A percentile compares a stretch with the other conserved stretches of the same genome.
Evolutionary conservation across 2,329 filamentous ascomycete genomes (phyloP).

Genomic region (Diaporthe sp.): DNA sequence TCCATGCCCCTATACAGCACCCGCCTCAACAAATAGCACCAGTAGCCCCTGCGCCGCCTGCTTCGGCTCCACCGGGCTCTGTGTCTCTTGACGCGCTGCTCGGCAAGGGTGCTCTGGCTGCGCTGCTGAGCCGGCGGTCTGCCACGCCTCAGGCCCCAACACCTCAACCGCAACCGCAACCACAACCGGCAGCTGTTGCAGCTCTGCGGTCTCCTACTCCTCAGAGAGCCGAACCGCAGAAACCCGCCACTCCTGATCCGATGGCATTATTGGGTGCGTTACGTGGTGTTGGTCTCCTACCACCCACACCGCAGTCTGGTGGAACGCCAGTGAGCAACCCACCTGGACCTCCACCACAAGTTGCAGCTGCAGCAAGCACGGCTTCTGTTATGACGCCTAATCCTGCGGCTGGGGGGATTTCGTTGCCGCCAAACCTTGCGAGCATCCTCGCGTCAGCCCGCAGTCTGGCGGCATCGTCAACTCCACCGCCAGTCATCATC

Average conservation of each 20-base stretch:
- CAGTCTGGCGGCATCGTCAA: conserved; percentile 40
- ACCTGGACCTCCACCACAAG: conserved; percentile 51
- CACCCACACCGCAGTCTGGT: conserved; percentile 58
- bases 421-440: conserved; percentile 49
- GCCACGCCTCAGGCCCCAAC: conserved; percentile 63
- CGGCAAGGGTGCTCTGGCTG: conserved; percentile 71
- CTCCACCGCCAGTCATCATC: conserved; percentile 38
- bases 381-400: conserved; percentile 46
- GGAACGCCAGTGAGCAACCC: conserved; percentile 51
- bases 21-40: conserved; percentile 47
- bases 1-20: conserved; percentile 51
- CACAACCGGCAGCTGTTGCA: conserved; percentile 48
- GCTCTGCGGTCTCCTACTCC: conserved; percentile 66
- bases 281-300: conserved; percentile 76
- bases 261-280: conserved; percentile 77
- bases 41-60: conserved; percentile 52
- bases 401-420: conserved; percentile 13
- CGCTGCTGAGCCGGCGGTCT: conserved; percentile 69
- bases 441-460: conserved; percentile 46
- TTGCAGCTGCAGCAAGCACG: conserved; percentile 40
- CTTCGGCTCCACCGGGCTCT: conserved; percentile 49
- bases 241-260: conserved; percentile 59
- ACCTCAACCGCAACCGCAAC: conserved; percentile 52
- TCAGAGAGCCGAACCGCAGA: conserved; percentile 57
- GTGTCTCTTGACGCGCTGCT: conserved; percentile 72